Base-by-base conservation (phyloP, 352 stramenopile genomes). In the Phytophthora colocasiae region DNA sequence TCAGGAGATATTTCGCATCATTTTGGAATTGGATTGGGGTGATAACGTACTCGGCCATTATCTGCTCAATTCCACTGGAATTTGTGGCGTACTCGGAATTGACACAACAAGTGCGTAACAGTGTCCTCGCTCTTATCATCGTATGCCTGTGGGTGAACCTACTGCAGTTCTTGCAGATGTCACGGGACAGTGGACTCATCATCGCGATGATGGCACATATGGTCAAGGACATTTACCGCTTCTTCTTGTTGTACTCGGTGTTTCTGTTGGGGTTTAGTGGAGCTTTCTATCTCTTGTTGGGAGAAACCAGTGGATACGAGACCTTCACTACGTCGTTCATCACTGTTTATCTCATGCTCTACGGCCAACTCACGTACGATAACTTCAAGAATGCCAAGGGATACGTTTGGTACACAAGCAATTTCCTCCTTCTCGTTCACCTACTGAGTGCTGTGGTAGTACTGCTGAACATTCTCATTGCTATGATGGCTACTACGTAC, bases 131-230 rank as follows among this genome's bases (percentile, higher is more conserved):
- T 22, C 58, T 87, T 9, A 82, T 90, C 44, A 78, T 71, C 5
- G 73, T 89, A n/a, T 81, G 79, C 39, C 69, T 93, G 15, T 91
- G 82, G 80, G 53, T 93, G 14, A 87, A 90, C 32, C 43, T 89
- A 49, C 71, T 91, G 26, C 82, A 91, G 69, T 91, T 91, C 52
- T 69, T 91, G 6, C 81, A 91, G 59, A 75, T 90, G 45, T 84
- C 78, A 12, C 83, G 71, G 1, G 70, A 77, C 9, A 89, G 71
- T 11, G 85, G 85, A 0, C 58, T 91, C 26, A 75, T 93, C 8
- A 87, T 91, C 50, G 81, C 85, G 3, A 93, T 93, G 85, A 91
- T 93, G 85, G 77, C 73, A 10, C 78, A 87, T 67, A 87, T 93
- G 77, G 66, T 85, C 19, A 87, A 77, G 29, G 85, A 93, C 45